Evolutionary conservation across 371 early-diverging fungal genomes (phyloP).

Genomic region (Lichtheimia ramosa): DNA sequence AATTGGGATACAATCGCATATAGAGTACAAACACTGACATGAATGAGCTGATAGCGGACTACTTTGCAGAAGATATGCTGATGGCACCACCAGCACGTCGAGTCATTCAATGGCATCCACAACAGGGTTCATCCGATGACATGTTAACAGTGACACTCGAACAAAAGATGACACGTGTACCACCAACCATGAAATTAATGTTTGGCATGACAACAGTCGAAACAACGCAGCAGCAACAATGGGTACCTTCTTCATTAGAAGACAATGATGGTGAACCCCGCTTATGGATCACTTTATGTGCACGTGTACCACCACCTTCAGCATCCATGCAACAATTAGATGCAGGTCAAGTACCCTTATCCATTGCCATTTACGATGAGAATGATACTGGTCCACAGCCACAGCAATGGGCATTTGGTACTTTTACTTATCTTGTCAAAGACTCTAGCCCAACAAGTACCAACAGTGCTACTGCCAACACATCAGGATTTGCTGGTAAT

Average conservation of each 20-base stretch:
- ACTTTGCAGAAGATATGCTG: neutral
- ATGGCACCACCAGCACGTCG: constrained; percentile 1
- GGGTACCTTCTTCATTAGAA: neutral
- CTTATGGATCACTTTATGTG: constrained; percentile 14
- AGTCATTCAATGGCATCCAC: constrained; percentile 15
- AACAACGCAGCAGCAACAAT: constrained; percentile 15
- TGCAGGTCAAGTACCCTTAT: constrained; percentile 12
- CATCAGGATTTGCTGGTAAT: neutral
- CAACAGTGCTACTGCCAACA: neutral
- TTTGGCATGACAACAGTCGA: constrained; percentile 16
- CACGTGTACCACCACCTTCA: constrained; percentile 12
- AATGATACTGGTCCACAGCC: neutral
- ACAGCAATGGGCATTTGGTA: constrained; percentile 16
- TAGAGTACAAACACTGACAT: too few species aligned
- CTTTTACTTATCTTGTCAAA: constrained; percentile 14
- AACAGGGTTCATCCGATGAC: constrained; percentile 1
- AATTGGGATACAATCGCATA: too few species aligned
- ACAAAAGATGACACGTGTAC: neutral
- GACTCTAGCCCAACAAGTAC: neutral
- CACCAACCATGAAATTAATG: constrained; percentile 7
- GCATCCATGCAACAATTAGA: neutral
- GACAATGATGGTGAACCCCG: neutral
- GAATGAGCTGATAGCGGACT: neutral
- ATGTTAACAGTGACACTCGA: constrained; percentile 6
- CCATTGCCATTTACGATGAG: constrained; percentile 3